These are phyloP conservation scores for Zygosaccharomyces rouxii DNA, from an alignment of 805 yeast species.

Conservation along the genomic window DNA sequence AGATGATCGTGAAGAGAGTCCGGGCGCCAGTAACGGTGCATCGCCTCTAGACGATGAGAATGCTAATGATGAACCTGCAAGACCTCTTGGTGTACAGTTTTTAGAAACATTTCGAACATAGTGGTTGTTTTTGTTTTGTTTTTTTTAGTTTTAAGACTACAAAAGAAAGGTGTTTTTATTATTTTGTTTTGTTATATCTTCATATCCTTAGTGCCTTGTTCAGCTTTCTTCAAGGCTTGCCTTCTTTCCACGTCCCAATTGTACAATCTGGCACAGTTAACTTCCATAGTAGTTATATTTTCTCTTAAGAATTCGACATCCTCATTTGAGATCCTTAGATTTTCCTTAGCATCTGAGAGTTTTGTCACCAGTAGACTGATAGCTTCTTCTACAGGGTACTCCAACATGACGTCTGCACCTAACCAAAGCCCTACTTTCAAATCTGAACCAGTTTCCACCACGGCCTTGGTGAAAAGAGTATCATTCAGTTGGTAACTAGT, in stretches of 20 bases:
- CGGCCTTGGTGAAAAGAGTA: constrained; percentile 83
- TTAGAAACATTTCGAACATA: constrained; percentile 54
- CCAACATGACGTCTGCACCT: constrained; percentile 98
- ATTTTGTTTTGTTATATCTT: constrained; percentile 13
- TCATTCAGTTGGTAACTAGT: constrained; percentile 92
- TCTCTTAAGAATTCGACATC: constrained; percentile 87
- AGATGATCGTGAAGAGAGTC: constrained; percentile 17
- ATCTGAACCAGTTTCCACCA: constrained; percentile 50
- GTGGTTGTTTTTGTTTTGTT: background rate
- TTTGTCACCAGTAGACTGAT: constrained; percentile 59
- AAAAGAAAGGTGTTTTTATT: background rate
- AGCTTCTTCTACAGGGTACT: constrained; percentile 88
- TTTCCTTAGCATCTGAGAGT: constrained; percentile 57
- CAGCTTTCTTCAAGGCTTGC: constrained; percentile 41
- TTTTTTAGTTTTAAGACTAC: background rate
- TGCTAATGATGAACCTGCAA: constrained; percentile 54
- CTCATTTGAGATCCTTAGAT: constrained; percentile 60
- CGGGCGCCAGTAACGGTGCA: constrained; percentile 10
- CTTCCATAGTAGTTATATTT: constrained; percentile 96
- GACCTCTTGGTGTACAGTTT: constrained; percentile 58
- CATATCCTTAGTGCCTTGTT: constrained; percentile 39
- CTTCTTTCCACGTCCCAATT: constrained; percentile 85
- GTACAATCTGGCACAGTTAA: constrained; percentile 87
- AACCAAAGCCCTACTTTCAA: constrained; percentile 79
- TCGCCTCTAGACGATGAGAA: constrained; percentile 31